Evolutionary conservation across 768 basidiomycete genomes (phyloP), one percentile per base, ranked within the genome.

Genomic region (Hericium erinaceus): DNA sequence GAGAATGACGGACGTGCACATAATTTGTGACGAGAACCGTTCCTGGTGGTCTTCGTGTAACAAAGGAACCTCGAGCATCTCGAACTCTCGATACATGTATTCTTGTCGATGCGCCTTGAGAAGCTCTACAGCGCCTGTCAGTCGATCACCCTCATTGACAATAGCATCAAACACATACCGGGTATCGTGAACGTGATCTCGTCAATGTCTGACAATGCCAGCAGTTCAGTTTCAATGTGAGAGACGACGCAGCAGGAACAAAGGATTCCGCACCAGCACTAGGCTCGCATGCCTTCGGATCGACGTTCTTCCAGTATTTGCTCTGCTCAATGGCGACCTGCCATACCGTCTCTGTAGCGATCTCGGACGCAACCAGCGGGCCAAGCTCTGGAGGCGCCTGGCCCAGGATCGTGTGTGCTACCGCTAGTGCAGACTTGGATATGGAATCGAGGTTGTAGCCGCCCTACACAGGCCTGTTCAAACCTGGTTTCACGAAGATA

Each of bases 371-470:
- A 26, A 81, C 74, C 71, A 92, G 73, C 0, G 89, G 79, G 0
- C 81, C 78, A 7, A 98, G 71, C 58, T 84, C 79, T 1, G 85
- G 86, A 0, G 95, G 92, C 2, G 88, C 77, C 61, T 94, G 89
- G 3, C 97, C 97, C 8, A 98, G 79, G n/a, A 98, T 72, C n/a
- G 92, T 80, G 58, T 80, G 77, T 6, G 89, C 82, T 33, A 98
- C 95, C 2, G 93, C 95, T 39, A 94, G 69, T 0, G 93, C 89
- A 20, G 94, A 98, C 15, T 75, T 77, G 18, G 94, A 88, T 62
- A 95, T 91, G 2, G 97, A 87, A 15, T 90, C 80, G 26, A 98
- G 79, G 64, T 94, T 93, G 71, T 99, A 99, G 2, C 97, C 97
- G 10, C 97, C 97, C 95, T 98, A 61, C 3, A 39, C 37, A 20